Conservation (phyloP, 768 basidiomycete genomes). For the Boletus reticulatus region DNA sequence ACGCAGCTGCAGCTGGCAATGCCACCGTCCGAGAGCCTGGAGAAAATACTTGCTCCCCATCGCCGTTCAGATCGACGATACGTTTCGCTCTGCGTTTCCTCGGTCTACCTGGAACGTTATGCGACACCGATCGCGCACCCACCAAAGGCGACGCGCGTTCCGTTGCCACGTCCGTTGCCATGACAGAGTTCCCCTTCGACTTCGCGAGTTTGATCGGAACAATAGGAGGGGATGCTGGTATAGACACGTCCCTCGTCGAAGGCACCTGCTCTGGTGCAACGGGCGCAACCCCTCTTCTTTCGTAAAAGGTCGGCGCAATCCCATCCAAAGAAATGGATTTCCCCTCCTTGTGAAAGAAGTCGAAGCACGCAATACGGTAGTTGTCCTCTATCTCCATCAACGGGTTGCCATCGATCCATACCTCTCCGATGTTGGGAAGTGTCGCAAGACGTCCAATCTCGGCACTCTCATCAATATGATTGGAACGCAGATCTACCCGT, state of each 20-base stretch:
- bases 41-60: conserved; percentile 35
- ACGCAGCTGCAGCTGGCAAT: not conserved
- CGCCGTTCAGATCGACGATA: conserved; percentile 75
- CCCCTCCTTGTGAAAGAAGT: conserved; percentile 83
- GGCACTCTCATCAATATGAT: conserved; percentile 75
- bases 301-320: conserved; percentile 63
- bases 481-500: conserved; percentile 78
- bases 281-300: conserved; percentile 56
- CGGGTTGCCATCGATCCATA: conserved; percentile 87
- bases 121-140: conserved; percentile 43
- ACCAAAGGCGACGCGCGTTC: conserved; percentile 33
- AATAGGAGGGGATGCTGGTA: conserved; percentile 56
- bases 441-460: conserved; percentile 83
- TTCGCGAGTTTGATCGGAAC: conserved; percentile 50
- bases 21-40: conserved; percentile 1
- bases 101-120: conserved; percentile 41
- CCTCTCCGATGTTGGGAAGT: conserved; percentile 73
- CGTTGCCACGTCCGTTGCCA: conserved; percentile 19
- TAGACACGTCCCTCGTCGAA: conserved; percentile 46
- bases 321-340: conserved; percentile 79
- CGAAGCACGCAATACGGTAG: conserved; percentile 78
- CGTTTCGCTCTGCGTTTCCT: conserved; percentile 67
- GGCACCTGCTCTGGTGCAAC: conserved; percentile 51
- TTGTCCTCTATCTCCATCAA: conserved; percentile 66
- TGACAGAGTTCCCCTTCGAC: conserved; percentile 10